Percentiles rank a stretch among this genome's conserved stretches.
These are phyloP conservation scores for Psophocarpus tetragonolobus DNA, from an alignment of 306 rosid genomes.

Conservation along the genomic window DNA sequence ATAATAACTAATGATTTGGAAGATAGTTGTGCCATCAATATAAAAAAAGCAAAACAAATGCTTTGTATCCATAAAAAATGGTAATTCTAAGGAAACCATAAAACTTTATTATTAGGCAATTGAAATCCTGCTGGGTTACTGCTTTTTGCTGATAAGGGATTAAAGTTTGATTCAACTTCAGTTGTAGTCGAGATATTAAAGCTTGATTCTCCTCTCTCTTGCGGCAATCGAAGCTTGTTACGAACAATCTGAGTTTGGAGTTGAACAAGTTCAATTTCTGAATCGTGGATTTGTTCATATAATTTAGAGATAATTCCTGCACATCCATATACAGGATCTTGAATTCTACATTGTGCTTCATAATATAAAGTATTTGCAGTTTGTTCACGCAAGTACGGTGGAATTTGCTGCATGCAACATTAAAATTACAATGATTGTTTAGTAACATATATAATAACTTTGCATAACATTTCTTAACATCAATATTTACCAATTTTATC, in stretches of 20 bases:
- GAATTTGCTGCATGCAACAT: slow-evolving; percentile 58
- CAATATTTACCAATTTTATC: neutral
- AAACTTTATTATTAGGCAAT: slow-evolving; percentile 25
- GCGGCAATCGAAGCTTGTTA: slow-evolving; percentile 30
- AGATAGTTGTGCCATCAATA: neutral
- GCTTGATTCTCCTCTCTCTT: slow-evolving; percentile 23
- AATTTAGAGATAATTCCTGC: slow-evolving; percentile 59
- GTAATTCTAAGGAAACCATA: slow-evolving; percentile 28
- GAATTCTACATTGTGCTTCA: slow-evolving; percentile 62
- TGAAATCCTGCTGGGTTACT: slow-evolving; percentile 25
- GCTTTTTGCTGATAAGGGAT: slow-evolving; percentile 31
- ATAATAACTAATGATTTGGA: neutral
- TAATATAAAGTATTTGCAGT: slow-evolving; percentile 57
- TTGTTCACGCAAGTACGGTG: slow-evolving; percentile 45
- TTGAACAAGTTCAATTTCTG: slow-evolving; percentile 54
- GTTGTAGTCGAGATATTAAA: slow-evolving; percentile 7
- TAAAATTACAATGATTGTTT: neutral
- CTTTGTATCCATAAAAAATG: neutral
- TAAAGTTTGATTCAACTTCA: slow-evolving; percentile 28
- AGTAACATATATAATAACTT: neutral
- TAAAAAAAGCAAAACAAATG: slow-evolving; percentile 1
- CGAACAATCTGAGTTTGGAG: slow-evolving; percentile 52
- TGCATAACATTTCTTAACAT: neutral
- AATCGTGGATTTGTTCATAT: slow-evolving; percentile 46
- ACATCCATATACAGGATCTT: slow-evolving; percentile 76